Base-by-base conservation (phyloP, 2,329 filamentous ascomycete species). In the Monosporascus sp. region DNA sequence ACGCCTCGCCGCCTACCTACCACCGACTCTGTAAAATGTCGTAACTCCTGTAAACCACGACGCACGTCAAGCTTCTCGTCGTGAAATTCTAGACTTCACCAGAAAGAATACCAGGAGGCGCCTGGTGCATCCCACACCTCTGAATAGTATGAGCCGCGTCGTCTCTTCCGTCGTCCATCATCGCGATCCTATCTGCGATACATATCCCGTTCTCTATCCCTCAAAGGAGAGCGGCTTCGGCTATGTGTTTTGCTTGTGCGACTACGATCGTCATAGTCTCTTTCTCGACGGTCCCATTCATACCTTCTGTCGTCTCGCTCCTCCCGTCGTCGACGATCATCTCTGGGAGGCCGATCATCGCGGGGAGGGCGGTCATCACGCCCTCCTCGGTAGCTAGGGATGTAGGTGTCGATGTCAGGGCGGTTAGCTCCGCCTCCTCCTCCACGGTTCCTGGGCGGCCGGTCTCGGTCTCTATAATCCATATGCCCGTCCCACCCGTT, bases 361-460 rank as follows among this genome's bases (percentile, higher is more conserved):
- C 70, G 60, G 1, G 69, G 67, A 34, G 69, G 65, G 3, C 73
- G 64, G 17, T 76, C 68, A 22, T 68, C 69, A 22, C 64, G 58
- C 41, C 66, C 70, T 7, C 65, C 64, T 25, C 70, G 65, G 52
- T 79, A 79, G 42, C 71, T 73, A 3, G 77, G 77, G 34, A 80
- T 78, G 50, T 80, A 79, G 2, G 77, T 79, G 54, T 79, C 76
- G 22, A 76, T 65, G 50, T 79, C 74, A 2, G 61, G 62, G 50
- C 69, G 62, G 51, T 58, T 65, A 17, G 57, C 66, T 8, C 61
- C 67, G 31, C 61, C 66, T 31, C 27, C 27, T 5, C 27, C 67
- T 27, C 65, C 64, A 1, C 59, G 65, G 27, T 59, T 68, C 54
- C 71, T 63, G n/a, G 70, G 67, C 38, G 65, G 57, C 15, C 56